phyloP scores from a whole-genome alignment of 2,329 filamentous ascomycete genomes.

The Periglandula ipomoeae region DNA sequence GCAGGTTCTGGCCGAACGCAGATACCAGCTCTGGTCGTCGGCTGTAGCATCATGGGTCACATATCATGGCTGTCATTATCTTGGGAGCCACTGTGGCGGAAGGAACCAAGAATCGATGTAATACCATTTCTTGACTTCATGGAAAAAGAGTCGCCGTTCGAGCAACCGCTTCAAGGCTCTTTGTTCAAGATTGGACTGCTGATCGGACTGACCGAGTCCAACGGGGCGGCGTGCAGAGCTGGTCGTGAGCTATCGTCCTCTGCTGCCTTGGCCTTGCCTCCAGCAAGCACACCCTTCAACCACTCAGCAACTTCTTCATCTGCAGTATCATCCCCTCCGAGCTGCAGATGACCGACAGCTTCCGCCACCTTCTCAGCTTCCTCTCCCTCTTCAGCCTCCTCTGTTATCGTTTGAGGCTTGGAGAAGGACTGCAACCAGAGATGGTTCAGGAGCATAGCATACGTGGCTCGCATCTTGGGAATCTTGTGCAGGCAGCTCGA shows the following conservation, averaged over 20 bases:
- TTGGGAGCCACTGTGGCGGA: neutral
- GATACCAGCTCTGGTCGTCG: slow-evolving; percentile 6
- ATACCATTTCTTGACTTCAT: neutral
- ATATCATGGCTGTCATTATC: neutral
- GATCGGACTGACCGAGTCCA: slow-evolving; percentile 60
- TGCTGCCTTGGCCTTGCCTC: slow-evolving; percentile 39
- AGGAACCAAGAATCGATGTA: neutral
- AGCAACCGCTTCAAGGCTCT: neutral
- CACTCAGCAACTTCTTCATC: slow-evolving; percentile 81
- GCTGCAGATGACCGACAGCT: slow-evolving; percentile 33
- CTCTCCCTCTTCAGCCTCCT: slow-evolving; percentile 58
- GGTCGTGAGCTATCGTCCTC: slow-evolving; percentile 52
- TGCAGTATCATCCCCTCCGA: slow-evolving; percentile 32
- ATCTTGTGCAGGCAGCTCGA: slow-evolving; percentile 85
- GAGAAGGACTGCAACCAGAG: slow-evolving; percentile 73
- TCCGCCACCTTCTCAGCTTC: slow-evolving; percentile 34
- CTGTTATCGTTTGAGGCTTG: slow-evolving; percentile 65
- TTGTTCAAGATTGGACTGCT: slow-evolving; percentile 25
- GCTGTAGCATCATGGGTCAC: neutral
- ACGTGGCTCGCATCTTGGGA: slow-evolving; percentile 85
- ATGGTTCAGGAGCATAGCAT: slow-evolving; percentile 80
- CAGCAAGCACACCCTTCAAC: slow-evolving; percentile 64
- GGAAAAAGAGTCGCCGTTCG: neutral
- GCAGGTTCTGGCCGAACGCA: neutral
- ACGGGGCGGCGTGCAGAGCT: slow-evolving; percentile 76